Base-by-base conservation (phyloP, 2,329 filamentous ascomycete species). In the Septoria petroselini region DNA sequence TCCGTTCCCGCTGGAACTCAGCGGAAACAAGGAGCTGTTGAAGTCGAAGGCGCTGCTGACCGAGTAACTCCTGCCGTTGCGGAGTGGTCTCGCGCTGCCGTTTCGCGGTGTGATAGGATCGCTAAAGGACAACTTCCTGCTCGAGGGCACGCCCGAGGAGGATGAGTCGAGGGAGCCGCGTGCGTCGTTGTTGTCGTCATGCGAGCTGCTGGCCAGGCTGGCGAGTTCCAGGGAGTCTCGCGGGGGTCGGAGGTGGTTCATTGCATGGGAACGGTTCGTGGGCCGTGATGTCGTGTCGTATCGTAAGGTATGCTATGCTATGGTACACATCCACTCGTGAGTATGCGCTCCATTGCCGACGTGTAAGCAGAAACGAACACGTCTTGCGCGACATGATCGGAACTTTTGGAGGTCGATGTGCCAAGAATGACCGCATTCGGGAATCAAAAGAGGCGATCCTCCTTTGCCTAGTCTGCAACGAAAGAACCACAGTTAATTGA, bases 191-290 rank as follows among this genome's bases (percentile, higher is more conserved):
- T 61, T 31, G 48, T 61, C 89, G 39, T 80, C 80, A 55, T 63
- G 46, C 47, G 59, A 89, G 30, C 86, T 91, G 55, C 89, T 95
- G 53, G 91, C 93, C 57, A 98, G 83, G 45, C 91, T 96, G 53
- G 91, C 93, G 51, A 98, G 85, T 75, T 98, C 93, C 65, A 98
- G 83, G 39, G 91, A 97, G 77, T 98, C 93, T 73, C 93, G 88
- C 54, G 82, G 73, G 9, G 74, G 55, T 12, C 52, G 52, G 40
- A 54, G 49, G 45, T 54, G 49, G 31, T 38, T 46, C 49, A 52
- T 52, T 8, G 38, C 38, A 41, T 27, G 21, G 2, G 39, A 19
- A 19, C 19, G 14, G 14, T 18, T 17, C 11, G 25, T 9, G 19
- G 7, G 19, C 25, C 23, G 19, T n/a, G 3, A 17, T 40, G n/a